Evolutionary conservation across 306 rosid species (phyloP).

Genomic region (Ormosia emarginata): DNA sequence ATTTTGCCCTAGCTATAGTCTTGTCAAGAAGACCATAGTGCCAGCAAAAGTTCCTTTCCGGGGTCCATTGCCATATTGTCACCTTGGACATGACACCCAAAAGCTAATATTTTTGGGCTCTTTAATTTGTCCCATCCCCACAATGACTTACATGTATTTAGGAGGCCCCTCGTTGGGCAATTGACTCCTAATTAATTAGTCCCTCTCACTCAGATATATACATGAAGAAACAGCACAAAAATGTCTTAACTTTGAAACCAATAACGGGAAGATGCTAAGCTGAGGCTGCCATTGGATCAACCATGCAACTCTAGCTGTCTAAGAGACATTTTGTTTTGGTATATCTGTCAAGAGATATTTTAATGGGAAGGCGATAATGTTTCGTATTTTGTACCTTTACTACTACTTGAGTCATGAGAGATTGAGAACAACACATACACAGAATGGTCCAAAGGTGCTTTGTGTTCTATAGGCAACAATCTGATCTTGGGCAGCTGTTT

Average conservation of each 20-base stretch:
- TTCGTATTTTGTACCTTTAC: not conserved
- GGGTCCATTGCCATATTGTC: not conserved
- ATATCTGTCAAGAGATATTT: not conserved
- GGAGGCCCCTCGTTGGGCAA: conserved; percentile 4
- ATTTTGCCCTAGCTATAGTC: too few species aligned
- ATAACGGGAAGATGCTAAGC: not conserved
- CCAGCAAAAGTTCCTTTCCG: not conserved
- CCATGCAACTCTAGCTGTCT: not conserved
- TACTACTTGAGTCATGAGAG: not conserved
- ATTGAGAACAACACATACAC: not conserved
- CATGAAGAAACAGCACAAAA: not conserved
- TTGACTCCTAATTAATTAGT: not conserved
- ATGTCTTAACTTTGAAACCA: not conserved
- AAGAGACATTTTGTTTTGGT: conserved; percentile 9
- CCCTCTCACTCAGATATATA: not conserved
- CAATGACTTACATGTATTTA: not conserved
- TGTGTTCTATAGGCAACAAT: not conserved
- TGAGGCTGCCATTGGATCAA: not conserved
- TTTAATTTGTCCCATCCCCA: not conserved
- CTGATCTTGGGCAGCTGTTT: not conserved
- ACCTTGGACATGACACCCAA: not conserved
- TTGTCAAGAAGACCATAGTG: not conserved
- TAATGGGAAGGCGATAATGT: not conserved
- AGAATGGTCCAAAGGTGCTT: not conserved
- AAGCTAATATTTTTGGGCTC: not conserved